Percentiles rank a stretch among this genome's conserved stretches.
phyloP scores from a whole-genome alignment of 176 grass and related monocot species.

The Oryza brachyantha region DNA sequence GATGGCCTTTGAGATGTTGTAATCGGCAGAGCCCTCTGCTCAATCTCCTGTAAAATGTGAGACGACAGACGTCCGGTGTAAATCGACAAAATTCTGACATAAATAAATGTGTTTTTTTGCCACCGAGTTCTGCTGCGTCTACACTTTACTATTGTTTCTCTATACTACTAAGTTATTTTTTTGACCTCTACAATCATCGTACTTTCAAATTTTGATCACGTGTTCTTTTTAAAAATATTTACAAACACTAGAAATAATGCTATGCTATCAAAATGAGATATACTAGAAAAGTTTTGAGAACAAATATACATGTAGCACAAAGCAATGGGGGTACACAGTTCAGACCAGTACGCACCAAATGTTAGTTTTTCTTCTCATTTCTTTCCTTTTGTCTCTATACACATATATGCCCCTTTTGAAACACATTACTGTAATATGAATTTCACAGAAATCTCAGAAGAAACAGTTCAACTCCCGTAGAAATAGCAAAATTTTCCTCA shows the following conservation, averaged over 20 bases:
- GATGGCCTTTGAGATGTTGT: conserved; percentile 33
- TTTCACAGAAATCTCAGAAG: background rate
- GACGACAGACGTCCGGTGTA: conserved; percentile 32
- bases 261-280: too few relatives aligned
- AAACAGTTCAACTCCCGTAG: background rate
- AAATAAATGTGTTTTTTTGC: conserved; percentile 35
- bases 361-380: background rate
- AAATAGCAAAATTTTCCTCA: background rate
- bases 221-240: too few relatives aligned
- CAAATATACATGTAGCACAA: background rate
- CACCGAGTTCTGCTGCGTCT: background rate
- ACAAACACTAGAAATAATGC: too few relatives aligned
- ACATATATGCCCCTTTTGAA: background rate
- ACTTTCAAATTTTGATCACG: too few relatives aligned
- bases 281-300: too few relatives aligned
- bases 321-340: background rate
- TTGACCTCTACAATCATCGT: too few relatives aligned
- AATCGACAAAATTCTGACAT: conserved; percentile 36
- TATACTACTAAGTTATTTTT: too few relatives aligned
- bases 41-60: conserved; percentile 28
- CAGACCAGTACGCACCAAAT: background rate
- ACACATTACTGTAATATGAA: background rate
- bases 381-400: background rate
- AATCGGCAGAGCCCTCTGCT: background rate
- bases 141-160: too few relatives aligned